These are phyloP conservation scores for Clavispora vitiphila DNA, from an alignment of 805 yeast species.

Conservation along the genomic window DNA sequence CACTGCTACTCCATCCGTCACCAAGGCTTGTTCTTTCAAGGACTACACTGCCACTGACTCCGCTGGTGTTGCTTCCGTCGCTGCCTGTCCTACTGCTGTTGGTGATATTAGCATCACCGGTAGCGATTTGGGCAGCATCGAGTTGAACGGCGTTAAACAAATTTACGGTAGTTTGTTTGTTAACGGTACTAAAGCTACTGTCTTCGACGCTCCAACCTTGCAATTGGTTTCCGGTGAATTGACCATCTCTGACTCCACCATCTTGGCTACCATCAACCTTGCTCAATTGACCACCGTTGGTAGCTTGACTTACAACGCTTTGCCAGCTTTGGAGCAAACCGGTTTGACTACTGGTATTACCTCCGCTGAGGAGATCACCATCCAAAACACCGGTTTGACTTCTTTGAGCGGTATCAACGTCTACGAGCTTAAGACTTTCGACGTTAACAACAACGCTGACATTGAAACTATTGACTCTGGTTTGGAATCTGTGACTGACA, in stretches of 20 bases:
- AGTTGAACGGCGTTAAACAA: slow-evolving; percentile 69
- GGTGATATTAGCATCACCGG: slow-evolving; percentile 77
- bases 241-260: slow-evolving; percentile 56
- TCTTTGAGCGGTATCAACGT: slow-evolving; percentile 63
- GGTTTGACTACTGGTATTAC: slow-evolving; percentile 68
- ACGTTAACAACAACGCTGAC: slow-evolving; percentile 88
- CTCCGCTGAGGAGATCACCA: slow-evolving; percentile 62
- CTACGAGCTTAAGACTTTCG: slow-evolving; percentile 44
- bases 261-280: slow-evolving; percentile 62
- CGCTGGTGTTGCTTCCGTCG: slow-evolving; percentile 66
- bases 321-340: slow-evolving; percentile 74
- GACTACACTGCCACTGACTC: slow-evolving; percentile 72
- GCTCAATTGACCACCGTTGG: slow-evolving; percentile 82
- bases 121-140: slow-evolving; percentile 50
- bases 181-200: slow-evolving; percentile 55
- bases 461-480: slow-evolving; percentile 68
- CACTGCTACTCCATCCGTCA: slow-evolving; percentile 50
- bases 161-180: slow-evolving; percentile 72
- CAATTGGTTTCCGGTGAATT: slow-evolving; percentile 70
- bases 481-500: slow-evolving; percentile 66
- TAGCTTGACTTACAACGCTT: slow-evolving; percentile 69
- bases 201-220: slow-evolving; percentile 76
- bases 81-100: slow-evolving; percentile 71
- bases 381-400: slow-evolving; percentile 70
- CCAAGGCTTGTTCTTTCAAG: slow-evolving; percentile 61